Percentiles rank a stretch among this genome's conserved stretches.
These are phyloP conservation scores for Fusarium goolgardi DNA, from an alignment of 2,329 filamentous ascomycete species.

Conservation along the genomic window DNA sequence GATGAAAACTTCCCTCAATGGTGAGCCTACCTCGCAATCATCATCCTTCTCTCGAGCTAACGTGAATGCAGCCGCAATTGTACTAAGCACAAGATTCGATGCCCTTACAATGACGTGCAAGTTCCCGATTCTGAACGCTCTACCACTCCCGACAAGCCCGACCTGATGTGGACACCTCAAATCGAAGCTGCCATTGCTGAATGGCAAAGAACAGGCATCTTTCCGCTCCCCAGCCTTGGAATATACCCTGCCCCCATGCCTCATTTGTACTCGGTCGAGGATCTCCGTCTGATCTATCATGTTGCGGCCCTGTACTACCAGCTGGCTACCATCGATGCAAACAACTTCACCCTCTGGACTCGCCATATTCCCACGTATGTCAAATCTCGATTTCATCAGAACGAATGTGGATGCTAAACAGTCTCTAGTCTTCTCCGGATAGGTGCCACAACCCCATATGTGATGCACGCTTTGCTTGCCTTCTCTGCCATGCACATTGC, in stretches of 20 bases:
- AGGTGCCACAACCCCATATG: constrained; percentile 83
- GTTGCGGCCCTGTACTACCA: constrained; percentile 87
- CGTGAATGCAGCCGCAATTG: constrained; percentile 83
- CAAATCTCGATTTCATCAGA: background rate
- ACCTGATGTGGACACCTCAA: constrained; percentile 86
- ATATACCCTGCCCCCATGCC: constrained; percentile 81
- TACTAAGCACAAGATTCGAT: constrained; percentile 98
- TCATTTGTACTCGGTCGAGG: constrained; percentile 77
- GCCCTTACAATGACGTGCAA: constrained; percentile 93
- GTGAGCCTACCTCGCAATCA: constrained; percentile 61
- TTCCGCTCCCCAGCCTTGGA: constrained; percentile 85
- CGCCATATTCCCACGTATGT: constrained; percentile 91
- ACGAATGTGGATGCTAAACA: constrained; percentile 25
- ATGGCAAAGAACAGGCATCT: constrained; percentile 86
- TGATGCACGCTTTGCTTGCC: constrained; percentile 92
- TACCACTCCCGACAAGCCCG: constrained; percentile 70
- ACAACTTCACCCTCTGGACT: constrained; percentile 91
- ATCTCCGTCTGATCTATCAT: constrained; percentile 90
- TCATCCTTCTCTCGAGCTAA: constrained; percentile 13
- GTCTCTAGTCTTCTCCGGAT: constrained; percentile 69
- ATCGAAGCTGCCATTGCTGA: constrained; percentile 83
- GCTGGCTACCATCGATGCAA: constrained; percentile 79
- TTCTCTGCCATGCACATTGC: constrained; percentile 96
- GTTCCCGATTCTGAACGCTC: constrained; percentile 70
- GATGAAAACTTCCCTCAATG: constrained; percentile 99